These are phyloP conservation scores for Globisporangium splendens DNA, from an alignment of 352 stramenopile species.

Conservation along the genomic window DNA sequence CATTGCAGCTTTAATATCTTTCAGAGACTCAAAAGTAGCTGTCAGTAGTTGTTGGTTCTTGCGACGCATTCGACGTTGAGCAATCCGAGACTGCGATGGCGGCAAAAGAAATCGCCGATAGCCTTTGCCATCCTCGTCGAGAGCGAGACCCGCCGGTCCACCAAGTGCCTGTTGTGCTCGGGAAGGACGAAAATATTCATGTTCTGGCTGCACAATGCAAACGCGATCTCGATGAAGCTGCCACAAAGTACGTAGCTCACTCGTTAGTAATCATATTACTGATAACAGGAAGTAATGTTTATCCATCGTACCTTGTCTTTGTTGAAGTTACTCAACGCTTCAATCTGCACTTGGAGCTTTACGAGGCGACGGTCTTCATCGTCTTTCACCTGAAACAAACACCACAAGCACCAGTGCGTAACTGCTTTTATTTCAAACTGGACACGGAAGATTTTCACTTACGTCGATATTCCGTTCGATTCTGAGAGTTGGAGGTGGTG, in stretches of 20 bases:
- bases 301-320: slow-evolving; percentile 53
- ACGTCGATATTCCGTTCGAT: slow-evolving; percentile 95
- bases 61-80: slow-evolving; percentile 31
- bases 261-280: background rate
- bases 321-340: slow-evolving; percentile 80
- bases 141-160: slow-evolving; percentile 12
- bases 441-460: slow-evolving; percentile 4
- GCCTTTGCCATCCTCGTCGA: slow-evolving; percentile 43
- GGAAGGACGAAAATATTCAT: slow-evolving; percentile 42
- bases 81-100: slow-evolving; percentile 21
- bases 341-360: slow-evolving; percentile 91
- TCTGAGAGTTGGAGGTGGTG: slow-evolving; percentile 88
- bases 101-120: slow-evolving; percentile 39
- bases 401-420: background rate
- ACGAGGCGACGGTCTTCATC: slow-evolving; percentile 93
- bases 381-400: slow-evolving; percentile 73
- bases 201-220: slow-evolving; percentile 57
- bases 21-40: slow-evolving; percentile 2
- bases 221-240: slow-evolving; percentile 65
- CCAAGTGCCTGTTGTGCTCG: slow-evolving; percentile 24
- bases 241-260: background rate
- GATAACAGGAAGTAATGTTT: too few species aligned
- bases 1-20: slow-evolving; percentile 20
- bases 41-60: slow-evolving; percentile 22
- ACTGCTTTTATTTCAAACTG: too few species aligned